Conservation (phyloP, 768 basidiomycete species). For the Phlegmacium glaucopus region DNA sequence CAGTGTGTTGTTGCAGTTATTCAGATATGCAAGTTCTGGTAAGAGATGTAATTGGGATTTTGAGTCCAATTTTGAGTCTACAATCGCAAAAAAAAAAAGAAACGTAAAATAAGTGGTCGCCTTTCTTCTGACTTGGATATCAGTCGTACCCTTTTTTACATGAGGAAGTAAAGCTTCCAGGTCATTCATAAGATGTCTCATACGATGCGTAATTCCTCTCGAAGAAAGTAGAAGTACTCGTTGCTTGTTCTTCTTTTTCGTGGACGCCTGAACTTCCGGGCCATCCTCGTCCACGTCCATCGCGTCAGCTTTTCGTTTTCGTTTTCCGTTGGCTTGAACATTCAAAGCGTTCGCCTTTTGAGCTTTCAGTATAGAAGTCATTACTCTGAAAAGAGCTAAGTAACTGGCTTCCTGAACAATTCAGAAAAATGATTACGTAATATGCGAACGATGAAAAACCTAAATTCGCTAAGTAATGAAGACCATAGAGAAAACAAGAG, state of each 20-base stretch:
- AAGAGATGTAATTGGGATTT: constrained; percentile 91
- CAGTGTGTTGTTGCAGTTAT: constrained; percentile 96
- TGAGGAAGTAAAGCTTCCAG: constrained; percentile 88
- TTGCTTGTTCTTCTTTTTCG: constrained; percentile 87
- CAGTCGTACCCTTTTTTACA: constrained; percentile 83
- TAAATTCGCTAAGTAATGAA: no score
- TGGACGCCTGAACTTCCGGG: constrained; percentile 25
- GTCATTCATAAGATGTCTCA: constrained; percentile 97
- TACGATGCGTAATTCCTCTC: constrained; percentile 90
- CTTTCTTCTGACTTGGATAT: background rate
- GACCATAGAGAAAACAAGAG: no score
- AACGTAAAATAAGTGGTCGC: background rate
- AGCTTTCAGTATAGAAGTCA: constrained; percentile 65
- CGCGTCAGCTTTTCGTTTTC: constrained; percentile 57
- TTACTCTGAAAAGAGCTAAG: constrained; percentile 20
- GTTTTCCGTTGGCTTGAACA: constrained; percentile 49
- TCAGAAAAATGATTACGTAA: no score
- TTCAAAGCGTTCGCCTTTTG: constrained; percentile 57
- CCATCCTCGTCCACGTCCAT: constrained; percentile 50
- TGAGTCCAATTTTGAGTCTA: constrained; percentile 96
- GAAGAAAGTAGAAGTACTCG: constrained; percentile 91
- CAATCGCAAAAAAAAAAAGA: background rate
- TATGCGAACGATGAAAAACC: no score
- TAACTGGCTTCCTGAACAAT: no score
- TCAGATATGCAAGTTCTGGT: constrained; percentile 94